phyloP scores from a whole-genome alignment of 2,329 filamentous ascomycete species.

The Orbilia javanica region DNA sequence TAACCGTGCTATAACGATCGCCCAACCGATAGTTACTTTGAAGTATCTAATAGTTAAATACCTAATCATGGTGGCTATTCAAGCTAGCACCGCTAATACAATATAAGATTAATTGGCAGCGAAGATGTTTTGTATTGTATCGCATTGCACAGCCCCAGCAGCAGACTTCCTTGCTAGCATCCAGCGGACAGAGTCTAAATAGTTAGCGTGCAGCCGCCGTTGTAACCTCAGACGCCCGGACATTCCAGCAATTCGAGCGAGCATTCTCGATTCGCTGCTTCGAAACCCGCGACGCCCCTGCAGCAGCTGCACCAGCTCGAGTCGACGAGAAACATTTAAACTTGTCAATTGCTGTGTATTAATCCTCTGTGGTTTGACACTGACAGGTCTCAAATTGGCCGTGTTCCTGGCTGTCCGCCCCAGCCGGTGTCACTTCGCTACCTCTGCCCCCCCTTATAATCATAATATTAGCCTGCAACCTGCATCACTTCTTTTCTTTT shows the following conservation, averaged over 20 bases:
- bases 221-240: not conserved
- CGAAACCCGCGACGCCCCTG: not conserved
- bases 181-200: too few species aligned
- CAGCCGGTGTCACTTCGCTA: not conserved
- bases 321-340: not conserved
- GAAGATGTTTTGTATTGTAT: not conserved
- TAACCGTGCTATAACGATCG: too few species aligned
- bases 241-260: not conserved
- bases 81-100: not conserved
- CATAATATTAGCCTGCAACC: too few species aligned
- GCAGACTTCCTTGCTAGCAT: too few species aligned
- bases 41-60: too few species aligned
- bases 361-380: too few species aligned
- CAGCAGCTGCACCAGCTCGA: not conserved
- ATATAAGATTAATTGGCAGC: conserved; percentile 2
- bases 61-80: too few species aligned
- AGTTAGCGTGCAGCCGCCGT: not conserved
- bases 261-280: not conserved
- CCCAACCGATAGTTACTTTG: too few species aligned
- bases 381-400: not conserved
- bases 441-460: not conserved
- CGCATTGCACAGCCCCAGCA: conserved; percentile 23
- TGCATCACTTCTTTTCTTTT: too few species aligned
- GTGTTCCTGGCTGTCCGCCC: not conserved
- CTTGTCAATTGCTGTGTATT: not conserved